Evolutionary conservation across 176 grass and related monocot species (phyloP), one percentile per base, ranked within the genome.

Genomic region (Oryza meridionalis): DNA sequence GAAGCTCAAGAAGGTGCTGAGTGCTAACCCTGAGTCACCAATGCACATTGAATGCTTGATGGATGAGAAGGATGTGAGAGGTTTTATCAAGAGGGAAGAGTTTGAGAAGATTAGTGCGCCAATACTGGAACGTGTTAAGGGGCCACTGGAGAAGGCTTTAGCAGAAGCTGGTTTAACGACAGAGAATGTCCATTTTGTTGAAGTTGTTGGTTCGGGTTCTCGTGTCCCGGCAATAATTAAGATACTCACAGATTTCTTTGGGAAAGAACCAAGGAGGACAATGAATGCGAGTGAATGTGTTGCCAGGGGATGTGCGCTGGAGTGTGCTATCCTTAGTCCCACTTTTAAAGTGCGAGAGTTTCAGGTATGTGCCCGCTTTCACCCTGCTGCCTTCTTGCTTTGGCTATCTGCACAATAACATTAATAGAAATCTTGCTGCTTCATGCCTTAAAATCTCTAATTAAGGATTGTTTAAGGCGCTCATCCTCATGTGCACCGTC

Each of bases 201-300:
- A 97, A 77, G 92, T 97, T 45, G 90, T 97, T 43, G 95, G 95
- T n/a, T 97, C 95, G 17, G 95, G 95, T 29, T 94, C 95, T 77
- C 88, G 95, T 22, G 92, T 97, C 43, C 95, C 95, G 2, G 92
- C 95, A 11, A 45, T 97, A 78, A 94, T 97, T 67, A 97, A 85
- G 86, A 94, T 97, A 76, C 84, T 97, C 43, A 92, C 90, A 0
- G 92, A 94, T 33, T 94, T 90, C 37, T 97, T 97, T 24, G 90
- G 95, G 9, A 94, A 94, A 77, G 95, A 97, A 33, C 95, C 95
- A 19, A 90, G 90, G 79, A 74, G 95, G 21, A 97, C 95, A 14
- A 94, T 97, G 92, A 97, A 97, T 76, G 88, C 95, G 4, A 97
- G 95, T 9, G 95, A 97, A 46, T 94, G 95, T 91, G 90, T 97